These are phyloP conservation scores for Termitomyces sp. DNA, from an alignment of 768 basidiomycete species.

Conservation along the genomic window DNA sequence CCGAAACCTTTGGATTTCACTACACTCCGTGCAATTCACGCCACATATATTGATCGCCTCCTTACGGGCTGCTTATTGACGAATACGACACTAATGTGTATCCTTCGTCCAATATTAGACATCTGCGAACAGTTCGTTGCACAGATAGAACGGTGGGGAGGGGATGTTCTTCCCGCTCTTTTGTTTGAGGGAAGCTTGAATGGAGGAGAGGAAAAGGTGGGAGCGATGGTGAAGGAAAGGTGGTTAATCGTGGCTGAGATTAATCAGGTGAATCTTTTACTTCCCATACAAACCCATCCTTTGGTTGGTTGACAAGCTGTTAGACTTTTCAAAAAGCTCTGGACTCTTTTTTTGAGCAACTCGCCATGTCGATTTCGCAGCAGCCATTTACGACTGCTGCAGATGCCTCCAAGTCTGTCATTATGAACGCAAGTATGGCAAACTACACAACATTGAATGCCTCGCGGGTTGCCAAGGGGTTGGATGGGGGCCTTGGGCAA, in stretches of 20 bases:
- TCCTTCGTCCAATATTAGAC: slow-evolving; percentile 71
- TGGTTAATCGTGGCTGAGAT: slow-evolving; percentile 67
- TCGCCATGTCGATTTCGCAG: slow-evolving; percentile 72
- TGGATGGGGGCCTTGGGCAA: slow-evolving; percentile 54
- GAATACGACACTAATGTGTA: slow-evolving; percentile 54
- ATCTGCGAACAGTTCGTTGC: slow-evolving; percentile 85
- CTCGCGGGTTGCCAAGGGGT: slow-evolving; percentile 42
- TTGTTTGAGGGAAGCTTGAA: slow-evolving; percentile 75
- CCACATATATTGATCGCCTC: slow-evolving; percentile 74
- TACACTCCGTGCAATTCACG: slow-evolving; percentile 77
- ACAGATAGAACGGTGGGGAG: slow-evolving; percentile 89
- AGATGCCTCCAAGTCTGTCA: slow-evolving; percentile 68
- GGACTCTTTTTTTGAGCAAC: slow-evolving; percentile 74
- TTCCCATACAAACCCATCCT: neutral
- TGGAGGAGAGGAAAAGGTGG: slow-evolving; percentile 55
- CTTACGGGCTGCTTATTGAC: slow-evolving; percentile 76
- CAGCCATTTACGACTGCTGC: slow-evolving; percentile 58
- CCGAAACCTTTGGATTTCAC: slow-evolving; percentile 71
- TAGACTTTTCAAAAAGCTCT: slow-evolving; percentile 66
- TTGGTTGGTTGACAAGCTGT: slow-evolving; percentile 4
- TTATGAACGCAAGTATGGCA: slow-evolving; percentile 53
- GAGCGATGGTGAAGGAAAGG: slow-evolving; percentile 69
- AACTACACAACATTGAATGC: slow-evolving; percentile 50
- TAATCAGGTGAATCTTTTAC: slow-evolving; percentile 53
- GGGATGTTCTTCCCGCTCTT: slow-evolving; percentile 81